Percentiles rank a stretch among this genome's conserved stretches.
These are phyloP conservation scores for Amphibolis antarctica DNA, from an alignment of 106 monocot genomes.

Conservation along the genomic window DNA sequence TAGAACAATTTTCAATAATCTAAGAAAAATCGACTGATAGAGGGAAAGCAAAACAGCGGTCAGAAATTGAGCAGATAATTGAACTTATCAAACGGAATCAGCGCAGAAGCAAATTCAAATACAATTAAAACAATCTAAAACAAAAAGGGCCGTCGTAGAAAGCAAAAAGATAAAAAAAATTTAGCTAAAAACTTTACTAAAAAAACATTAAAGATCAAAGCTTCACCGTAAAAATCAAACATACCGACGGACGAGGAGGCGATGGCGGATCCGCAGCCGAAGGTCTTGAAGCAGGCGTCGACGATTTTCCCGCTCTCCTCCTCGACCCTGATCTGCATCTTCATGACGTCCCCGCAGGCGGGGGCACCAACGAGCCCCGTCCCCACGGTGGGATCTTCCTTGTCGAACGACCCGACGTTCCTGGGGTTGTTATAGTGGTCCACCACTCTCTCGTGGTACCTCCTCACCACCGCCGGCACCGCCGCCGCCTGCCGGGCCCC, in stretches of 20 bases:
- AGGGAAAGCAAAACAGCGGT: no score
- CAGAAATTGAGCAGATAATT: no score
- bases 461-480: conserved; percentile 1
- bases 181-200: background rate
- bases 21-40: no score
- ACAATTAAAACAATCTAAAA: no score
- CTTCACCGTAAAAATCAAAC: background rate
- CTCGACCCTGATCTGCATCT: conserved; percentile 84
- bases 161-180: background rate
- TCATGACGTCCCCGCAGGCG: conserved; percentile 88
- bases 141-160: background rate
- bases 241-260: conserved; percentile 74
- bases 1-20: no score
- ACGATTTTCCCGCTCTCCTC: conserved; percentile 53
- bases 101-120: no score
- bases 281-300: conserved; percentile 85
- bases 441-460: conserved; percentile 80
- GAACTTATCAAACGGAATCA: no score
- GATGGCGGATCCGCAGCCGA: conserved; percentile 87
- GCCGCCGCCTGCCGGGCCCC: background rate
- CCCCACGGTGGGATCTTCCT: conserved; percentile 63
- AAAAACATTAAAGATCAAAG: background rate
- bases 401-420: conserved; percentile 86
- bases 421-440: conserved; percentile 82
- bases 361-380: conserved; percentile 79